These are phyloP conservation scores for Galerina marginata DNA, from an alignment of 768 basidiomycete species.

Conservation along the genomic window DNA sequence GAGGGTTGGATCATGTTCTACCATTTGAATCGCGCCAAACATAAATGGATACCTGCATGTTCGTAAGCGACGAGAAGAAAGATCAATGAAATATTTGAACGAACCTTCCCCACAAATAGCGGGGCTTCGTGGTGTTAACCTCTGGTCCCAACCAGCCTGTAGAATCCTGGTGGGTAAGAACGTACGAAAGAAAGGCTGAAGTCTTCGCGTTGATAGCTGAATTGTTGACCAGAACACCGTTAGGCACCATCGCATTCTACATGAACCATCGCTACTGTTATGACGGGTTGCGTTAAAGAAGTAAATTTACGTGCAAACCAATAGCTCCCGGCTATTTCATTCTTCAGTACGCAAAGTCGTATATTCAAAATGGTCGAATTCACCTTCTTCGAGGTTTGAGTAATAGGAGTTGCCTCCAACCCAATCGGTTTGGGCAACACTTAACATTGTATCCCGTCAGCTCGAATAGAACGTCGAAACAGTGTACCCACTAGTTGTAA, in stretches of 20 bases:
- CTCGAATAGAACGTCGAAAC: too few species aligned
- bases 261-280: not conserved
- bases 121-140: conserved; percentile 55
- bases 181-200: conserved; percentile 53
- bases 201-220: conserved; percentile 52
- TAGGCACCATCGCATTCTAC: conserved; percentile 59
- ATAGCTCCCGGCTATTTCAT: conserved; percentile 53
- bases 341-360: not conserved
- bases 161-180: conserved; percentile 54
- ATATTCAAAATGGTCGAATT: not conserved
- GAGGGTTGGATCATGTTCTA: conserved; percentile 49
- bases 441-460: conserved; percentile 13
- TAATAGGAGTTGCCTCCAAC: conserved; percentile 44
- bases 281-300: too few species aligned
- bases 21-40: conserved; percentile 64
- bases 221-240: conserved; percentile 52
- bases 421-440: conserved; percentile 49
- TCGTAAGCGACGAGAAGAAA: not conserved
- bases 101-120: conserved; percentile 59
- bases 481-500: conserved; percentile 38
- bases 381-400: conserved; percentile 50
- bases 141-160: conserved; percentile 64
- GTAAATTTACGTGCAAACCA: conserved; percentile 53
- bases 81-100: not conserved
- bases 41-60: conserved; percentile 56